phyloP scores from a whole-genome alignment of 2,329 filamentous ascomycete genomes.

The Fusarium veterinarium region DNA sequence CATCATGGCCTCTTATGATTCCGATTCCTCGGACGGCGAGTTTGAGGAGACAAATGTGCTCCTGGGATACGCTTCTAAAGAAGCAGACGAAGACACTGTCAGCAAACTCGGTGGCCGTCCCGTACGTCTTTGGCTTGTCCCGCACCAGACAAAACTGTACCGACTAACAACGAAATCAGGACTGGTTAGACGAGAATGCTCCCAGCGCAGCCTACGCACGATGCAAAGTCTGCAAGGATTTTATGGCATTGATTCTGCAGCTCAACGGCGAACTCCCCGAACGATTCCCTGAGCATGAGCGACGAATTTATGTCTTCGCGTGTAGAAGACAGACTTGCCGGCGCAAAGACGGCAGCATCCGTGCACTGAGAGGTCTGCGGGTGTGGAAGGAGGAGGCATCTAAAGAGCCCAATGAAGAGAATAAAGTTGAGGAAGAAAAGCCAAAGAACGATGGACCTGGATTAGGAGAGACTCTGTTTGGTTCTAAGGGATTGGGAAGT shows the following conservation, averaged over 20 bases:
- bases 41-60: conserved; percentile 88
- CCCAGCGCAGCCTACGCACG: conserved; percentile 82
- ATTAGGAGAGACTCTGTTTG: conserved; percentile 77
- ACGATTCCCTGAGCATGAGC: conserved; percentile 85
- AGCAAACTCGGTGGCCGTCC: conserved; percentile 90
- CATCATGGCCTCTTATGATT: conserved; percentile 82
- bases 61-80: conserved; percentile 87
- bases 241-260: conserved; percentile 88
- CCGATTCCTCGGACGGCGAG: conserved; percentile 80
- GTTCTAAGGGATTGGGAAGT: conserved; percentile 63
- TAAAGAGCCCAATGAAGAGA: conserved; percentile 44
- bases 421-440: conserved; percentile 51
- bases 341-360: conserved; percentile 83
- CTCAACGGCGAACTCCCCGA: conserved; percentile 91
- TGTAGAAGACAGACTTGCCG: conserved; percentile 84
- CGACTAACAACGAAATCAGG: conserved; percentile 60
- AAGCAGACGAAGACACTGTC: conserved; percentile 82
- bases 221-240: conserved; percentile 87
- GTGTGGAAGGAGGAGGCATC: conserved; percentile 57
- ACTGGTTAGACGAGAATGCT: conserved; percentile 81
- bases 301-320: conserved; percentile 86
- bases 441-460: conserved; percentile 54
- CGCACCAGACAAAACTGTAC: not conserved
- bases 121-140: conserved; percentile 64
- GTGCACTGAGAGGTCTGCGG: conserved; percentile 77